phyloP scores from a whole-genome alignment of 257 asterid genomes.

The Forsythia suspensa region DNA sequence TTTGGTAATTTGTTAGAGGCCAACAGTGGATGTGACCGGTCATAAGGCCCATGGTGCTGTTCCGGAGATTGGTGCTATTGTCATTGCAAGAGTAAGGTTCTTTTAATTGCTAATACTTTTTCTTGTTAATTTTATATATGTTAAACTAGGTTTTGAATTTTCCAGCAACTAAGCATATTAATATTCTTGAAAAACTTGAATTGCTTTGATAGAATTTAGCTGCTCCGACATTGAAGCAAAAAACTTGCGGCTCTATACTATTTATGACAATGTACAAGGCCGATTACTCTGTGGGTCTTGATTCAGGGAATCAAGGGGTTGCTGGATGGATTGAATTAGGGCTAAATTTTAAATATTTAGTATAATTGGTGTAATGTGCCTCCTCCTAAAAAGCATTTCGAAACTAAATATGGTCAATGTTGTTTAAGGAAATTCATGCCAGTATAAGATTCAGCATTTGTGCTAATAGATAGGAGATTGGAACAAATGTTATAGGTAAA shows the following conservation, averaged over 20 bases:
- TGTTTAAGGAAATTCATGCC: not conserved
- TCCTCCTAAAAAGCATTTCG: not conserved
- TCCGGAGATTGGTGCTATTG: slow-evolving; percentile 83
- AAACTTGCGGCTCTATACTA: not conserved
- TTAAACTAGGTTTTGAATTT: not conserved
- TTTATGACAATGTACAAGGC: not conserved
- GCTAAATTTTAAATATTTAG: not conserved
- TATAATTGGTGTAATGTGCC: not conserved
- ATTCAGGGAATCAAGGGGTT: too few species aligned
- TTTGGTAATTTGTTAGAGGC: slow-evolving; percentile 48
- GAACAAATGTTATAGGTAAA: not conserved
- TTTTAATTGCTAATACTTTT: not conserved
- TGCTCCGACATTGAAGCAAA: not conserved
- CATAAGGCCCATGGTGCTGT: slow-evolving; percentile 94
- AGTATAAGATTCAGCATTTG: not conserved
- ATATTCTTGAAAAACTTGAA: not conserved
- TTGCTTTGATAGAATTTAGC: not conserved
- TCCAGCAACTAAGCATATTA: not conserved
- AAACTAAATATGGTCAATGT: not conserved
- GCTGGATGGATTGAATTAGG: not conserved
- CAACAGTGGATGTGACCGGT: slow-evolving; percentile 81
- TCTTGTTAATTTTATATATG: not conserved
- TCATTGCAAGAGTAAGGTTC: slow-evolving; percentile 73
- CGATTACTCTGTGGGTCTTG: not conserved
- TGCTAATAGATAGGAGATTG: not conserved